Evolutionary conservation across 140 eudicot genomes (phyloP).

Genomic region (Senecio squalidus): DNA sequence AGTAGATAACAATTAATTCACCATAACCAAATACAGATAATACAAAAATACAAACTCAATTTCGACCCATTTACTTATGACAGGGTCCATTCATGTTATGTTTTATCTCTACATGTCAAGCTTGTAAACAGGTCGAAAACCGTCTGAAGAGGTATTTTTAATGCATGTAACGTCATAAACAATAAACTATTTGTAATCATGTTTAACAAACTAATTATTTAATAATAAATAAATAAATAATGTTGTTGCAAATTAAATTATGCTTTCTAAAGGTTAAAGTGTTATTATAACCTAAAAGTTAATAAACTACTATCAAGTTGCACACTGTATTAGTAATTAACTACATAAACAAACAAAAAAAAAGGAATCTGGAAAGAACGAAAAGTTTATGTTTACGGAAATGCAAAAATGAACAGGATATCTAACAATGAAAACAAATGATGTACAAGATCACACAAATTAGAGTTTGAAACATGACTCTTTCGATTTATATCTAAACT

Average conservation of each 20-base stretch:
- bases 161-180: not conserved
- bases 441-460: constrained; percentile 11
- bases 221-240: no score
- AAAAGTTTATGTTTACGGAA: not conserved
- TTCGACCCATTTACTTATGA: not conserved
- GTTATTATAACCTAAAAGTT: no score
- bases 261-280: no score
- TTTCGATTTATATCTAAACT: constrained; percentile 21
- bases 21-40: constrained; percentile 13
- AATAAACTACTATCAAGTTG: no score
- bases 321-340: no score
- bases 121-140: not conserved
- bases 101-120: not conserved
- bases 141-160: not conserved
- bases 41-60: not conserved
- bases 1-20: constrained; percentile 32
- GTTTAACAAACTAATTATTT: no score
- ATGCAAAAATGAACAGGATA: constrained; percentile 1
- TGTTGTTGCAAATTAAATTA: no score
- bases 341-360: not conserved
- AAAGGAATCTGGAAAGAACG: not conserved
- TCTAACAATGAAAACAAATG: not conserved
- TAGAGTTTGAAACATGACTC: not conserved
- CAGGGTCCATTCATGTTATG: not conserved
- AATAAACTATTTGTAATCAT: no score